A percentile compares a stretch with the other conserved stretches of the same genome.
These are phyloP conservation scores for Talaromyces verruculosus DNA, from an alignment of 2,329 filamentous ascomycete species.

Conservation along the genomic window DNA sequence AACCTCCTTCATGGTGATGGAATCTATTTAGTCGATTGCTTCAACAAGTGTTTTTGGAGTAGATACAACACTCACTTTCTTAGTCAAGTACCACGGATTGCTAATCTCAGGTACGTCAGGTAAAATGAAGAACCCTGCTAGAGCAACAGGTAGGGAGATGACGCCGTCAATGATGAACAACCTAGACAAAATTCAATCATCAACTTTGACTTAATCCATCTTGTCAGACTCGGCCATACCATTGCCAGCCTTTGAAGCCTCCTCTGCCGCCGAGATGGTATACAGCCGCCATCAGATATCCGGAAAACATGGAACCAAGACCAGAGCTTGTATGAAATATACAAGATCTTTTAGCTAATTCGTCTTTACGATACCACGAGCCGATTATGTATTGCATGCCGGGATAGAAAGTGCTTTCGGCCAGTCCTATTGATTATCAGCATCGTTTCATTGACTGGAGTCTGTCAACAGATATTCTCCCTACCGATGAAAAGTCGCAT, in stretches of 20 bases:
- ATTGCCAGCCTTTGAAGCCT: slow-evolving; percentile 57
- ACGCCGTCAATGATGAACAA: slow-evolving; percentile 56
- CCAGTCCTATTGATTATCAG: slow-evolving; percentile 14
- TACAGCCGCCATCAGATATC: slow-evolving; percentile 57
- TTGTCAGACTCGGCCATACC: slow-evolving; percentile 26
- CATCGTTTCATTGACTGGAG: background rate
- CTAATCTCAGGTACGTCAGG: slow-evolving; percentile 55
- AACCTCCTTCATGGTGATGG: slow-evolving; percentile 39
- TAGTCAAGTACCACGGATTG: slow-evolving; percentile 50
- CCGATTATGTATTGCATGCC: slow-evolving; percentile 56
- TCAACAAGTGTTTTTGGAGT: background rate
- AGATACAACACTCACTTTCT: slow-evolving; percentile 30
- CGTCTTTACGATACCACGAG: slow-evolving; percentile 53
- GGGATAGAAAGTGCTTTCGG: slow-evolving; percentile 50
- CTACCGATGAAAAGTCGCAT: slow-evolving; percentile 52
- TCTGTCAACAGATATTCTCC: background rate
- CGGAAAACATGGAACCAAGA: slow-evolving; percentile 47
- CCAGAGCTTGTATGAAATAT: slow-evolving; percentile 54
- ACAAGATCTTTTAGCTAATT: slow-evolving; percentile 54
- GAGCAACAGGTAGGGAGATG: slow-evolving; percentile 54
- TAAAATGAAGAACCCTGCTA: slow-evolving; percentile 49
- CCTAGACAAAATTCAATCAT: slow-evolving; percentile 28
- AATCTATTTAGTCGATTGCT: background rate
- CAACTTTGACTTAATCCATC: background rate
- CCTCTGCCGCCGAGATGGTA: slow-evolving; percentile 51